A percentile compares a stretch with the other conserved stretches of the same genome.
phyloP scores from a whole-genome alignment of 2,329 filamentous ascomycete species.

The Ophiostoma tasmaniense region DNA sequence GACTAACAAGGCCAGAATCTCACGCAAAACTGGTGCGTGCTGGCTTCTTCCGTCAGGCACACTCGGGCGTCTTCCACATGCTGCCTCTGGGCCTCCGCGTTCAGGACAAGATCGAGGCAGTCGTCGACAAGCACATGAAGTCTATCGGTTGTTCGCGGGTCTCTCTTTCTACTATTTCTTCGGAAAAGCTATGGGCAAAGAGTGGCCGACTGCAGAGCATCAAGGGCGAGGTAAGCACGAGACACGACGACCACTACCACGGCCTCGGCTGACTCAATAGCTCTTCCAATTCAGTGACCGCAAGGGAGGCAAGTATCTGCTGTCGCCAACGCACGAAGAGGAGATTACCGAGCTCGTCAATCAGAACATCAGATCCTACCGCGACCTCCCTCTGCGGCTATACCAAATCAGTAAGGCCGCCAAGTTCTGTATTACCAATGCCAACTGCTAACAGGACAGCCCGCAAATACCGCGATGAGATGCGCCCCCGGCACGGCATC shows the following conservation, averaged over 20 bases:
- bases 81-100: conserved; percentile 80
- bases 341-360: conserved; percentile 82
- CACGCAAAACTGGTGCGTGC: conserved; percentile 60
- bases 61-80: conserved; percentile 87
- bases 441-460: conserved; percentile 37
- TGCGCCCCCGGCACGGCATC: conserved; percentile 77
- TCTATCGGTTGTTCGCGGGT: conserved; percentile 73
- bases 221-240: conserved; percentile 57
- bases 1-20: conserved; percentile 39
- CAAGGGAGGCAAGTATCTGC: conserved; percentile 62
- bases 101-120: conserved; percentile 73
- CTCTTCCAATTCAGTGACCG: conserved; percentile 75
- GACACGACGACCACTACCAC: not conserved
- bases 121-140: conserved; percentile 87
- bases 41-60: conserved; percentile 67
- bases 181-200: conserved; percentile 71
- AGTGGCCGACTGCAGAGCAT: conserved; percentile 72
- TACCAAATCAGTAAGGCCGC: conserved; percentile 71
- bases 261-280: conserved; percentile 35
- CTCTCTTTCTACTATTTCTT: conserved; percentile 75
- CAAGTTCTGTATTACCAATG: no score
- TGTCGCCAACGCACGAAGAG: conserved; percentile 93
- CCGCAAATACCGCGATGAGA: conserved; percentile 90
- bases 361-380: conserved; percentile 68
- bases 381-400: conserved; percentile 72